Conservation (phyloP, 208 protist genomes). For the Crithidia bombi region DNA sequence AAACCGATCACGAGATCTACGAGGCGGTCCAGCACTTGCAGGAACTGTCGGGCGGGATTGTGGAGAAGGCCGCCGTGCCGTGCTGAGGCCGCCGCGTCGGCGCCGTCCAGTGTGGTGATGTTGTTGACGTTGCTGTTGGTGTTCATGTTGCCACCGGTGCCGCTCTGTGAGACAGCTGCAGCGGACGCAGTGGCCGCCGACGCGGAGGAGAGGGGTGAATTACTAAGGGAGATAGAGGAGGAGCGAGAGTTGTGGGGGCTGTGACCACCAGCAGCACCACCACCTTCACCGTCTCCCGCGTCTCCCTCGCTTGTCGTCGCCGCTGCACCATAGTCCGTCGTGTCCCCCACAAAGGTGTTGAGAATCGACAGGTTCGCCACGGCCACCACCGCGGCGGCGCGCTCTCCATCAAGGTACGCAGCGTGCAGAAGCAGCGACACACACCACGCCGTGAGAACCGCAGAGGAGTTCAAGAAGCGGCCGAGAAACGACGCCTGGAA, state of each 20-base stretch:
- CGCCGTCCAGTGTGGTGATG: neutral
- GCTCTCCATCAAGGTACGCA: constrained; percentile 45
- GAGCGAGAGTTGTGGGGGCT: constrained; percentile 1
- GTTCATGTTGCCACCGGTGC: neutral
- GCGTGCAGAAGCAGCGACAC: constrained; percentile 58
- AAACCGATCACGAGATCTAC: constrained; percentile 61
- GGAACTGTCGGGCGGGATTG: constrained; percentile 20
- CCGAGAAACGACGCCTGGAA: constrained; percentile 44
- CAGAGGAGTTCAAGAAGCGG: constrained; percentile 47
- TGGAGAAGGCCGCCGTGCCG: neutral
- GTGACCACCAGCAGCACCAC: neutral
- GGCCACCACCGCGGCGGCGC: constrained; percentile 11
- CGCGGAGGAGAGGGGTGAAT: constrained; percentile 1
- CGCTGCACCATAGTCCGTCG: constrained; percentile 12
- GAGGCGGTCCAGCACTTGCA: constrained; percentile 32
- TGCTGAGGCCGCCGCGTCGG: neutral
- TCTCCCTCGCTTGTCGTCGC: constrained; percentile 8
- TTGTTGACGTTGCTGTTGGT: neutral
- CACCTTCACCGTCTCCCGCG: neutral
- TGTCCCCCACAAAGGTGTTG: constrained; percentile 20
- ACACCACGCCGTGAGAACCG: constrained; percentile 49
- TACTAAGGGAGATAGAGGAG: constrained; percentile 2
- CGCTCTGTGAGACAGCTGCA: constrained; percentile 14
- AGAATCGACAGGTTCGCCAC: constrained; percentile 30
- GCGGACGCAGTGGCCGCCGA: constrained; percentile 9